phyloP scores from a whole-genome alignment of 2,329 filamentous ascomycete genomes.

The Aspergillus viridinutans region DNA sequence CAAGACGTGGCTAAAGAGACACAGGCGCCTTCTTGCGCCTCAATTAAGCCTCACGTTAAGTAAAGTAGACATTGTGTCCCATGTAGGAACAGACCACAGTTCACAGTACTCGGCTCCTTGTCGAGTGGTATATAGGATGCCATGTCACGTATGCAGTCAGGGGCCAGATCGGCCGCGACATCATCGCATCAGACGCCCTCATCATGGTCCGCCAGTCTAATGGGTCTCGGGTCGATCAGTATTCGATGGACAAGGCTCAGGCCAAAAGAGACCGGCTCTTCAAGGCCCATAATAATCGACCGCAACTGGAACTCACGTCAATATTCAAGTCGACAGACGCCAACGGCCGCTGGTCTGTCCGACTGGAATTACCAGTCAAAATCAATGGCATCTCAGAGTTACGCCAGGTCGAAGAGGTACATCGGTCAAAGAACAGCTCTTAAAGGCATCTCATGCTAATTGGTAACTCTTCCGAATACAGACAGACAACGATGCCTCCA shows the following conservation, averaged over 20 bases:
- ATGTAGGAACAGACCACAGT: neutral
- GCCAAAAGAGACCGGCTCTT: constrained; percentile 1
- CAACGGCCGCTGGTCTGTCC: neutral
- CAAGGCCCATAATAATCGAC: neutral
- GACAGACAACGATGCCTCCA: neutral
- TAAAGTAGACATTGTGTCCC: neutral
- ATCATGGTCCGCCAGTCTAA: neutral
- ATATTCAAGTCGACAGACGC: neutral
- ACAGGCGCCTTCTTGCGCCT: neutral
- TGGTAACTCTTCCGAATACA: neutral
- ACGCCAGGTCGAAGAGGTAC: neutral
- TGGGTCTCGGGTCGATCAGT: neutral
- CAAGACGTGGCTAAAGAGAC: neutral
- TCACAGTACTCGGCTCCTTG: no score
- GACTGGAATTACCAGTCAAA: neutral
- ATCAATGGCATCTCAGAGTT: constrained; percentile 1
- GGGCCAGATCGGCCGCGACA: neutral
- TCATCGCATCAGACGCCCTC: neutral
- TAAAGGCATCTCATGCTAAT: neutral
- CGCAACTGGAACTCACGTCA: neutral
- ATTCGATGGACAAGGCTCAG: neutral
- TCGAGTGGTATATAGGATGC: no score
- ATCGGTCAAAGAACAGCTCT: neutral
- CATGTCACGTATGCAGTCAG: neutral
- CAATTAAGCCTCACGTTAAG: neutral